Base-by-base conservation (phyloP, 495 filamentous ascomycete species). In the Trichoderma reesei region DNA sequence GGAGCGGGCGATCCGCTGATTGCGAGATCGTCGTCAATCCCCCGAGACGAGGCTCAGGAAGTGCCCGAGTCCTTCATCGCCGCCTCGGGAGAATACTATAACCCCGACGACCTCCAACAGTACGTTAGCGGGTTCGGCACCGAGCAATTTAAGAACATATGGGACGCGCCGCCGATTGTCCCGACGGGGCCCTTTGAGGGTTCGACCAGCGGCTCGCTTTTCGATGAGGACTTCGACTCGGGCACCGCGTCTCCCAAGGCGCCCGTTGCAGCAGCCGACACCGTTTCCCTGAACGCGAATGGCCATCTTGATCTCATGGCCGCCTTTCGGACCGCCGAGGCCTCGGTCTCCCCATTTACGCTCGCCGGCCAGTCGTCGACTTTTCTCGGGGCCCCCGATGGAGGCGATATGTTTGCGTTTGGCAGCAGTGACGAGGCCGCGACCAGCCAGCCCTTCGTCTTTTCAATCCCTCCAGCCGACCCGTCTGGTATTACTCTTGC, bases 381-480 rank as follows among this genome's bases (percentile, higher is more conserved):
- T 8, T 39, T 39, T 11, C 38, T 39, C 11, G 38, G 38, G 11
- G 38, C 59, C 59, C 7, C 60, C 16, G 34, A 8, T 38, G 34
- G 39, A 41, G 7, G 26, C n/a, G 20, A 31, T 9, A 36, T 66
- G 42, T 64, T 39, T 10, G 62, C 42, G 26, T 62, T 61, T 37
- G 33, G 37, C 18, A 26, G 60, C 54, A 1, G 26, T 26, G 62
- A 60, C 20, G 65, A 67, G 34, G 81, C 78, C 61, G 78, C 77
- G 3, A 87, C 89, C 85, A 80, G 85, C 67, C 78, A 82, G 41
- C 80, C 83, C 31, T 88, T 89, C 68, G 85, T 89, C 67, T 88
- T 90, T 36, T 87, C 85, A 67, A 86, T 86, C 16, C 83, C 85
- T 65, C 86, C 88, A 14, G 84, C 77, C 67, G 76, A 80, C 37